Percentiles rank a stretch among this genome's conserved stretches.
phyloP scores from a whole-genome alignment of 1,284 basidiomycete species.

The Pseudozyma hubeiensis region DNA sequence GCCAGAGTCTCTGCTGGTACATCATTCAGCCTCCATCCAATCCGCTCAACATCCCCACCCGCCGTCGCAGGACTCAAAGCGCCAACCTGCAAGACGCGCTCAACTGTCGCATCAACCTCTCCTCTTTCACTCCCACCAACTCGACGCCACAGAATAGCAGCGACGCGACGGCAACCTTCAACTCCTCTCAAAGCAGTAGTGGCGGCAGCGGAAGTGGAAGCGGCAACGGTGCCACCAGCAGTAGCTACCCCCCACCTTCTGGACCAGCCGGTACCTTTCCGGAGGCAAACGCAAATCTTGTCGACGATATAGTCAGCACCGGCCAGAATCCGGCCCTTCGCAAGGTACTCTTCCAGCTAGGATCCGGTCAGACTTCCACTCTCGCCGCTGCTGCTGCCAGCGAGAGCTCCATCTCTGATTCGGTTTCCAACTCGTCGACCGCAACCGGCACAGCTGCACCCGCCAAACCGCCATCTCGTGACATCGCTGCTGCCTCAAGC shows the following conservation, averaged over 20 bases:
- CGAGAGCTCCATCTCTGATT: conserved; percentile 11
- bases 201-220: too few relatives aligned
- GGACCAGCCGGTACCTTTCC: conserved; percentile 10
- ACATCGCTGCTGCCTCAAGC: background rate
- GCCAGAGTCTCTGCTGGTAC: conserved; percentile 27
- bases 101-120: conserved; percentile 50
- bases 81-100: conserved; percentile 56
- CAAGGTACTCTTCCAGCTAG: conserved; percentile 50
- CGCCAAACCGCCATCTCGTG: background rate
- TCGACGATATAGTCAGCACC: conserved; percentile 40
- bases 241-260: conserved; percentile 23
- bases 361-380: conserved; percentile 30
- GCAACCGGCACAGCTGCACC: conserved; percentile 1
- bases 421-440: conserved; percentile 7
- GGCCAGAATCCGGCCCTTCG: conserved; percentile 45
- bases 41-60: conserved; percentile 49
- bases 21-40: conserved; percentile 49
- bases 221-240: conserved; percentile 15
- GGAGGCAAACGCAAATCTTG: conserved; percentile 7
- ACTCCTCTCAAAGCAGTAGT: background rate
- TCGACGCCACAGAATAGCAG: conserved; percentile 1
- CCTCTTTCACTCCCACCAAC: conserved; percentile 22
- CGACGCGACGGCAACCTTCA: background rate
- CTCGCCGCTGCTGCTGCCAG: conserved; percentile 24
- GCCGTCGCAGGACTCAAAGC: conserved; percentile 51